These are phyloP conservation scores for Exophiala calicioides DNA, from an alignment of 2,329 filamentous ascomycete species.

Conservation along the genomic window DNA sequence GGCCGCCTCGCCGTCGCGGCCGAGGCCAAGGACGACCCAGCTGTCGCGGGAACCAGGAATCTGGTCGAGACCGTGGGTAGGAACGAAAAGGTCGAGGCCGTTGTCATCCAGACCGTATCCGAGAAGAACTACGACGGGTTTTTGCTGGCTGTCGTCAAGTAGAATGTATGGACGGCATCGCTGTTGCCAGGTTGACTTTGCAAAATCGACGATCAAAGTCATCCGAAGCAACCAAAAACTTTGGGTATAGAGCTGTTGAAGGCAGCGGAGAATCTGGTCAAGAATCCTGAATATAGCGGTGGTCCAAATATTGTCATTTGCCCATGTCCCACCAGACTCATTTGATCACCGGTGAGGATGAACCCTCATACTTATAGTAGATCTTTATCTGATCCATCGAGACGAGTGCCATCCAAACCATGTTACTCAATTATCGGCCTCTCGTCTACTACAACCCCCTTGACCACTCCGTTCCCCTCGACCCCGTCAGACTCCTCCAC, in stretches of 20 bases:
- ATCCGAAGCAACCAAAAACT: too few species aligned
- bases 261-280: too few species aligned
- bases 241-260: too few species aligned
- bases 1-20: constrained; percentile 36
- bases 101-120: constrained; percentile 49
- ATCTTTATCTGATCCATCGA: too few species aligned
- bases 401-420: background rate
- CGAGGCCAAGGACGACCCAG: constrained; percentile 25
- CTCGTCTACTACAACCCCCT: constrained; percentile 4
- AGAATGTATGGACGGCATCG: background rate
- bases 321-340: too few species aligned
- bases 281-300: background rate
- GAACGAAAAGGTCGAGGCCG: constrained; percentile 45
- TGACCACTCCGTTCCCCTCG: constrained; percentile 9
- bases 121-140: constrained; percentile 53
- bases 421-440: constrained; percentile 20
- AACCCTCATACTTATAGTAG: too few species aligned
- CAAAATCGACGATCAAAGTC: too few species aligned
- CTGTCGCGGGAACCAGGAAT: constrained; percentile 34
- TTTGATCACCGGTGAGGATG: too few species aligned
- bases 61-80: constrained; percentile 47
- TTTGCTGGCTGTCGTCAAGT: constrained; percentile 43
- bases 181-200: too few species aligned
- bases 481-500: constrained; percentile 19
- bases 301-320: too few species aligned